These are phyloP conservation scores for Plenodomus lindquistii DNA, from an alignment of 2,329 filamentous ascomycete species.

Conservation along the genomic window DNA sequence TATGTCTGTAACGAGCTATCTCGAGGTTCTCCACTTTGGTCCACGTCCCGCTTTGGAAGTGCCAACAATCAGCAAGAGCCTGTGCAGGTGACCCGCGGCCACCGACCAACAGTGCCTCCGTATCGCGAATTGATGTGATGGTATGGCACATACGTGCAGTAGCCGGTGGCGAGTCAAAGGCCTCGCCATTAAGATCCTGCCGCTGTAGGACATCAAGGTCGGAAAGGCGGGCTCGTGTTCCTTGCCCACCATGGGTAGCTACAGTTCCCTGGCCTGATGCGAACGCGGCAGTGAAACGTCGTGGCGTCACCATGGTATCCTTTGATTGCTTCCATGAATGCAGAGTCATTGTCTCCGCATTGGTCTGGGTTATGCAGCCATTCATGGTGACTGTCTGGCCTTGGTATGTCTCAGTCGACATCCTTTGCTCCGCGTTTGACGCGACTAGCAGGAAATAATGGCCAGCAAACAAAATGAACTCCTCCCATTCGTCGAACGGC, in stretches of 20 bases:
- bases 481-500: slow-evolving; percentile 95
- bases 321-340: slow-evolving; percentile 12
- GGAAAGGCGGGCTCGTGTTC: slow-evolving; percentile 53
- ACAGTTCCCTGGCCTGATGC: slow-evolving; percentile 34
- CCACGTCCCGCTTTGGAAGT: slow-evolving; percentile 68
- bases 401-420: slow-evolving; percentile 10
- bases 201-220: slow-evolving; percentile 47
- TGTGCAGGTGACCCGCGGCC: slow-evolving; percentile 76
- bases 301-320: slow-evolving; percentile 23
- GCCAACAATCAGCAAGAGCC: slow-evolving; percentile 75
- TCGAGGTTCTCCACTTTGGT: slow-evolving; percentile 67
- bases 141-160: slow-evolving; percentile 71
- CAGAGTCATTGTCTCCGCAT: slow-evolving; percentile 18
- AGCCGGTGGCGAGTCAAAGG: slow-evolving; percentile 39
- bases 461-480: slow-evolving; percentile 80
- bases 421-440: slow-evolving; percentile 43
- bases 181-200: slow-evolving; percentile 29
- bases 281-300: slow-evolving; percentile 48
- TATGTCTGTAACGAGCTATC: slow-evolving; percentile 74
- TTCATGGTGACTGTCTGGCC: slow-evolving; percentile 5
- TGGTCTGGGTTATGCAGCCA: slow-evolving; percentile 1
- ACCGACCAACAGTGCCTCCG: slow-evolving; percentile 69
- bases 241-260: slow-evolving; percentile 51
- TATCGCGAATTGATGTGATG: slow-evolving; percentile 65
- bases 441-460: slow-evolving; percentile 84